Percentiles rank a stretch among this genome's conserved stretches.
Conservation (phyloP, 768 basidiomycete genomes). For the Fomitopsis pulvina region DNA sequence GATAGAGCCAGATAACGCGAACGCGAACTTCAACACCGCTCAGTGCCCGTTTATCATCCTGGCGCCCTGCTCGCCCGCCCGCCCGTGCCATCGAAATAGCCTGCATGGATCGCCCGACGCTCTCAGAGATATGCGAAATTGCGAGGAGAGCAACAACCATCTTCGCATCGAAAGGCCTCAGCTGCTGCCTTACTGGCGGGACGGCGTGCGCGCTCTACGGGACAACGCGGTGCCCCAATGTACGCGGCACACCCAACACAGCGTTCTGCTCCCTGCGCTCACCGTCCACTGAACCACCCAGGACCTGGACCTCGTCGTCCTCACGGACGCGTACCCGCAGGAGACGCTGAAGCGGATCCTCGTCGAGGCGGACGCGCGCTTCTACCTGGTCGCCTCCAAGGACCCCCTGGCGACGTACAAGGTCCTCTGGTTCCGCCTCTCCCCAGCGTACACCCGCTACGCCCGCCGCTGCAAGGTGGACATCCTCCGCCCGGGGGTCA, state of each 20-base stretch:
- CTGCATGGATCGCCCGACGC: neutral
- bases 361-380: constrained; percentile 23
- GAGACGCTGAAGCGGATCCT: constrained; percentile 37
- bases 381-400: constrained; percentile 31
- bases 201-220: constrained; percentile 19
- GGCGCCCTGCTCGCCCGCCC: too few relatives aligned
- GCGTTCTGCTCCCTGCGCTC: neutral
- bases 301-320: constrained; percentile 43
- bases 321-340: constrained; percentile 25
- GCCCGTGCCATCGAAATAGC: too few relatives aligned
- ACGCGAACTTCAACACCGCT: too few relatives aligned
- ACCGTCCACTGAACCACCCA: constrained; percentile 8
- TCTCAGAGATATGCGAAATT: constrained; percentile 9
- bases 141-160: constrained; percentile 11
- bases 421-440: constrained; percentile 33
- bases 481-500: constrained; percentile 21
- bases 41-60: too few relatives aligned
- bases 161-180: constrained; percentile 9
- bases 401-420: constrained; percentile 34
- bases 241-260: neutral
- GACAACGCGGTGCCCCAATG: constrained; percentile 17
- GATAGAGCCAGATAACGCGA: too few relatives aligned
- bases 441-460: neutral
- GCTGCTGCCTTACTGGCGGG: constrained; percentile 21
- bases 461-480: constrained; percentile 21